Evolutionary conservation across 345 rosid genomes (phyloP), one percentile per base, ranked within the genome.

Genomic region (Citrus unshiu): DNA sequence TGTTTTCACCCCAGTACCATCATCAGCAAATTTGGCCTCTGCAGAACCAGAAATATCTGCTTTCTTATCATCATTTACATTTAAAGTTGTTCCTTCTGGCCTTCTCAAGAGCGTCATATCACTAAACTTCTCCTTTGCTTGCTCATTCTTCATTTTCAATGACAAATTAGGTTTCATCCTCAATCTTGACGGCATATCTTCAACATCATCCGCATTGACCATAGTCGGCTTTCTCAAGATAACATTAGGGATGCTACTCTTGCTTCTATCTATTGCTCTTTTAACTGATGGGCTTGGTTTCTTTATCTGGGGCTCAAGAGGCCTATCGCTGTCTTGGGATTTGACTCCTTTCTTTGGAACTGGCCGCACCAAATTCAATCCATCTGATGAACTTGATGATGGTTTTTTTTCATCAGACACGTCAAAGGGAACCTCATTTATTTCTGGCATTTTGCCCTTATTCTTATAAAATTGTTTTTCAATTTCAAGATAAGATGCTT

Each of bases 391-490:
- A 77, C 74, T 71, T 1, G 89, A 21, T 13, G 74, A 75, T 84
- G 75, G 61, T 83, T 86, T 89, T 77, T 77, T 83, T 39, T 81
- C 80, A 21, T 84, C 80, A 21, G 89, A 75, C 73, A 88, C 89
- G 75, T 93, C 97, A 81, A 92, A 87, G 0, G 92, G 99, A 81
- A 95, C 83, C 84, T 88, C 90, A 82, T 86, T 81, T 46, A 88
- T 65, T 54, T 95, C 90, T 12, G 77, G 68, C 25, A 87, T 46
- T 74, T 88, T 89, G 73, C 99, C 98, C 86, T 93, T 93, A 66
- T 89, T 93, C 83, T 90, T 87, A 80, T 91, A 79, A 81, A 92
- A 95, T 35, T 92, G 80, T 63, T 92, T 92, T 89, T 95, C 99
- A 78, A 92, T 85, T 25, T 93, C 98, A 66, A 88, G 61, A 76